phyloP scores from a whole-genome alignment of 805 yeast genomes.

The Metschnikowia vanudenii region DNA sequence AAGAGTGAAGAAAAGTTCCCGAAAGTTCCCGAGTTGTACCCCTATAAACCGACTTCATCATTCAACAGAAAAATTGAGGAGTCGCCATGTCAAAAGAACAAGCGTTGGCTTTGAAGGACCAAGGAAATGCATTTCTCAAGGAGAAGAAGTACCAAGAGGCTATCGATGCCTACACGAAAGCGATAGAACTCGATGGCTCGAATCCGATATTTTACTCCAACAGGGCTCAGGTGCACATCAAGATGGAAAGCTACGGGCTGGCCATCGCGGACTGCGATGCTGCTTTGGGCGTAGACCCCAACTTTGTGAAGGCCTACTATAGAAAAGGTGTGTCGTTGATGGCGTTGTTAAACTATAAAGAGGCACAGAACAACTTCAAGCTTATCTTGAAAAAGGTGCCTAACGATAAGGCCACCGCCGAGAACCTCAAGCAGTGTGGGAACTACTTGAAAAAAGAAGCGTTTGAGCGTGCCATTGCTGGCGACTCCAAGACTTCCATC shows the following conservation, averaged over 20 bases:
- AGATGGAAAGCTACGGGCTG: slow-evolving; percentile 80
- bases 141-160: slow-evolving; percentile 64
- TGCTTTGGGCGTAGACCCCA: slow-evolving; percentile 66
- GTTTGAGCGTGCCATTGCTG: slow-evolving; percentile 83
- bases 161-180: slow-evolving; percentile 66
- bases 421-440: slow-evolving; percentile 59
- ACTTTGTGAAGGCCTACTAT: slow-evolving; percentile 77
- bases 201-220: slow-evolving; percentile 74
- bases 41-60: neutral
- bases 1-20: too few species aligned
- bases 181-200: slow-evolving; percentile 60
- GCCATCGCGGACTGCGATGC: slow-evolving; percentile 76
- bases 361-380: slow-evolving; percentile 69
- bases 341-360: slow-evolving; percentile 73
- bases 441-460: slow-evolving; percentile 68
- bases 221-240: slow-evolving; percentile 86
- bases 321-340: slow-evolving; percentile 80
- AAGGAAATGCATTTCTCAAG: slow-evolving; percentile 75
- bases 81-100: slow-evolving; percentile 22
- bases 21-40: neutral
- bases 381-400: slow-evolving; percentile 62
- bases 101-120: slow-evolving; percentile 56
- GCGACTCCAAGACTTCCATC: slow-evolving; percentile 56
- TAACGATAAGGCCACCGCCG: slow-evolving; percentile 63
- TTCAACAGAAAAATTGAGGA: neutral